Conservation (phyloP, 768 basidiomycete species). For the Strobilomyces dryophilus region DNA sequence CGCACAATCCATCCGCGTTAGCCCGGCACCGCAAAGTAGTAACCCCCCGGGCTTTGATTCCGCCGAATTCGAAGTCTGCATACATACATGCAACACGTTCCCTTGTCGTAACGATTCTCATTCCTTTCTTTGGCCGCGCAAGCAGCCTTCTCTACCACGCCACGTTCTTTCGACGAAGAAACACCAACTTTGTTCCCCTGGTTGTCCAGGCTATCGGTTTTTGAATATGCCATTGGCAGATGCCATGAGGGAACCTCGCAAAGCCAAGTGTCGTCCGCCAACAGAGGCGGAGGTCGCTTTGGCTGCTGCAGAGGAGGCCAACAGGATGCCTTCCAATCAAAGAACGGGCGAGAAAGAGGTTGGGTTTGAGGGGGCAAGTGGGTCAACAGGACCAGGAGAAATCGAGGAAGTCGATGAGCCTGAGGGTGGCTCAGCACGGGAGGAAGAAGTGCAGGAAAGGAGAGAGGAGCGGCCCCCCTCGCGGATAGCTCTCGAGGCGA, state of each 20-base stretch:
- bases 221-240: constrained; percentile 13
- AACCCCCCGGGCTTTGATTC: not conserved
- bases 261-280: constrained; percentile 19
- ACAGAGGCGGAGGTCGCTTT: constrained; percentile 17
- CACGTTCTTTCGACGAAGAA: constrained; percentile 24
- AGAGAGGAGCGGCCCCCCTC: not conserved
- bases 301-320: constrained; percentile 15
- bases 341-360: not conserved
- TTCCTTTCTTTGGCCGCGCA: constrained; percentile 25
- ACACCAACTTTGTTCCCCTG: constrained; percentile 13
- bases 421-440: constrained; percentile 9
- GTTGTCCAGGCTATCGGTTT: constrained; percentile 23
- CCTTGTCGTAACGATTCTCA: constrained; percentile 26
- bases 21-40: constrained; percentile 3
- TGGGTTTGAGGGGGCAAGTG: not conserved
- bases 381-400: constrained; percentile 9
- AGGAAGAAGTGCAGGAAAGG: constrained; percentile 4
- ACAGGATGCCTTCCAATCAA: not conserved
- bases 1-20: not conserved
- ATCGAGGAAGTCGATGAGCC: constrained; percentile 7
- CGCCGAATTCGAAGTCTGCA: constrained; percentile 22
- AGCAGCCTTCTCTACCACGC: constrained; percentile 18
- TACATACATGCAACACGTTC: constrained; percentile 21
- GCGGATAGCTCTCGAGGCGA: not conserved
- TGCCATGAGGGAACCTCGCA: constrained; percentile 20